These are phyloP conservation scores for Saccharum hybrid DNA, from an alignment of 202 grass and related monocot genomes.

Conservation along the genomic window DNA sequence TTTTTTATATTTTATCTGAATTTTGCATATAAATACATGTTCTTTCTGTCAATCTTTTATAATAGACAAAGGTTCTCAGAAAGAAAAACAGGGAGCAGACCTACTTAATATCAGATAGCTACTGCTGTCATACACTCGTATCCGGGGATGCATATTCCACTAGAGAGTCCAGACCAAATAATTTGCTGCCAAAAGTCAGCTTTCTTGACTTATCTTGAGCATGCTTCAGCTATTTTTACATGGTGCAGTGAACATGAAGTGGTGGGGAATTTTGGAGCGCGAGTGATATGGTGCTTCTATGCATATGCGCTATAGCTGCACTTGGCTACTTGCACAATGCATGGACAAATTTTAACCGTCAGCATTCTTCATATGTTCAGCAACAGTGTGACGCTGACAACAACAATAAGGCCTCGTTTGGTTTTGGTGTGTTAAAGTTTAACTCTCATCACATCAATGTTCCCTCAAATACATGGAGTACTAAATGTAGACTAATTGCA, in stretches of 20 bases:
- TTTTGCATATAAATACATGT: not conserved
- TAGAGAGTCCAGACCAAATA: conserved; percentile 41
- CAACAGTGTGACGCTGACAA: too few species aligned
- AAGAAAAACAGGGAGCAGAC: conserved; percentile 41
- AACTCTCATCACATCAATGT: too few species aligned
- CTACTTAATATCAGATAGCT: conserved; percentile 39
- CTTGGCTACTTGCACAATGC: conserved; percentile 5
- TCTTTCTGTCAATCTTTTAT: not conserved
- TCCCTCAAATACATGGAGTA: too few species aligned
- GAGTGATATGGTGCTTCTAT: not conserved
- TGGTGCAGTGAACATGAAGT: conserved; percentile 19
- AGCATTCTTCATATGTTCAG: not conserved
- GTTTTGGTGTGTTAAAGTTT: too few species aligned
- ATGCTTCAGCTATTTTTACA: conserved; percentile 19
- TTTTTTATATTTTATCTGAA: not conserved
- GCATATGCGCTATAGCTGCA: not conserved
- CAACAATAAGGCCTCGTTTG: too few species aligned
- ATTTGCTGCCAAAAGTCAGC: conserved; percentile 40
- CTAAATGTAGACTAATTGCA: too few species aligned
- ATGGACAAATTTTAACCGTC: conserved; percentile 32
- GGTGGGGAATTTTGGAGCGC: not conserved
- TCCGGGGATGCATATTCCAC: not conserved
- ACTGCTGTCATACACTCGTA: conserved; percentile 5
- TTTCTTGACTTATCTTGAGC: conserved; percentile 34
- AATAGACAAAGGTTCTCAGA: conserved; percentile 16